Base-by-base conservation (phyloP, 2,329 filamentous ascomycete genomes). In the Talaromyces sp. region DNA sequence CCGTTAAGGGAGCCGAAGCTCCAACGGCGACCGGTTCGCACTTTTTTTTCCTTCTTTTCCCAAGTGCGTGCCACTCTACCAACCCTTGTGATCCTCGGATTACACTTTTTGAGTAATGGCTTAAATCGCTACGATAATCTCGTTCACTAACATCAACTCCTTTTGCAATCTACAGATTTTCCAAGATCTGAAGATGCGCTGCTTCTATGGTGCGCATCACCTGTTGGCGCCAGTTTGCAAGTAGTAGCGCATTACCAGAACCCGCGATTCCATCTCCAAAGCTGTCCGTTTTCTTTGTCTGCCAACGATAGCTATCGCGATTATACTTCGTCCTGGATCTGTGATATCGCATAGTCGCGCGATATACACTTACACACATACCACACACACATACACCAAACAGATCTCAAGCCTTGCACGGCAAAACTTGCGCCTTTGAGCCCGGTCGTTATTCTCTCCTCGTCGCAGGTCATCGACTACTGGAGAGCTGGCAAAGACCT, bases 141-240 rank as follows among this genome's bases (percentile, higher is more conserved):
- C 28, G 33, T 35, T 8, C 2, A 2, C 16, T n/a, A 21, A 23
- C 14, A 42, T 18, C 40, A 57, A 57, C 21, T 42, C 37, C 12
- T 28, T n/a, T 25, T n/a, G 35, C 37, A 8, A 39, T 57, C n/a
- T 18, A 18, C 25, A 55, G 46, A 57, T 52, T 59, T 33, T 60
- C 14, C 54, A 39, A 28, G 21, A 40, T 39, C 56, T 44, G 60
- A 65, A 65, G 54, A 65, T 65, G 65, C 60, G 65, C 63, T 60
- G 52, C 63, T 65, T 59, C 33, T 63, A 46, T 48, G 48, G 39
- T 65, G 64, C 60, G 56, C 63, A 59, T 60, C 31, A 58, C 59
- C 61, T 42, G 25, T 61, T 57, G 64, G 60, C 58, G 61, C 59
- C 64, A 62, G 50, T 59, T 58, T 59, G 42, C 62, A 58, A 60